Evolutionary conservation across 2,329 filamentous ascomycete species (phyloP), one percentile per base, ranked within the genome.

Genomic region (Talaromyces sp.): DNA sequence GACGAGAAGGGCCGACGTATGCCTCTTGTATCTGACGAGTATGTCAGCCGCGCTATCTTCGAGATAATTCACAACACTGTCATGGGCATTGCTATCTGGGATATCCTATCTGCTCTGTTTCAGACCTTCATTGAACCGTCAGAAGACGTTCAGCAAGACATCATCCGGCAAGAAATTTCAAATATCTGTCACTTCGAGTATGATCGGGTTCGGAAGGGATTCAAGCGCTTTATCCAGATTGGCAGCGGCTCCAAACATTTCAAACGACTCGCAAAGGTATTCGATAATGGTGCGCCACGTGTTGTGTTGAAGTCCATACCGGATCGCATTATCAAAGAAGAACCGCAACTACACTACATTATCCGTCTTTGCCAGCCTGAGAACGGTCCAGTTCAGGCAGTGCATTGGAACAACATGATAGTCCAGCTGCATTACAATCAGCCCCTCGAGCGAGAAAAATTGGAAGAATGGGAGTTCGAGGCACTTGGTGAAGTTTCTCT

Each of bases 181-280:
- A 83, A 83, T 56, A 62, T 81, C 3, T 81, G 77, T 25, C 72
- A 83, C n/a, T 64, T 82, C 0, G 82, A 83, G 59, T 84, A 79
- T 56, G 60, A 49, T 1, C 78, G 79, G 1, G 69, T 73, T 0
- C 80, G 82, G 45, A 67, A 70, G 13, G 27, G 74, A 0, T 76
- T 84, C 56, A 82, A 78, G 65, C 81, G 81, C 7, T 70, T 78
- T 1, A 68, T 83, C 0, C 75, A 81, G 45, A 74, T 72, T 0
- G 66, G 65, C 0, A 73, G 68, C 0, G 81, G 78, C 4, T 52
- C 56, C 0, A 80, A 80, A 56, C 78, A 75, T 69, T 84, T 84
- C 70, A 80, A 78, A 68, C 74, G 81, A 1, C 56, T 78, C 0
- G 74, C 77, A 0, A 76, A 74, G 19, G 69, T 62, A 2, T 73